A percentile compares a stretch with the other conserved stretches of the same genome.
phyloP scores from a whole-genome alignment of 495 filamentous ascomycete genomes.

The Talaromyces wortmannii region DNA sequence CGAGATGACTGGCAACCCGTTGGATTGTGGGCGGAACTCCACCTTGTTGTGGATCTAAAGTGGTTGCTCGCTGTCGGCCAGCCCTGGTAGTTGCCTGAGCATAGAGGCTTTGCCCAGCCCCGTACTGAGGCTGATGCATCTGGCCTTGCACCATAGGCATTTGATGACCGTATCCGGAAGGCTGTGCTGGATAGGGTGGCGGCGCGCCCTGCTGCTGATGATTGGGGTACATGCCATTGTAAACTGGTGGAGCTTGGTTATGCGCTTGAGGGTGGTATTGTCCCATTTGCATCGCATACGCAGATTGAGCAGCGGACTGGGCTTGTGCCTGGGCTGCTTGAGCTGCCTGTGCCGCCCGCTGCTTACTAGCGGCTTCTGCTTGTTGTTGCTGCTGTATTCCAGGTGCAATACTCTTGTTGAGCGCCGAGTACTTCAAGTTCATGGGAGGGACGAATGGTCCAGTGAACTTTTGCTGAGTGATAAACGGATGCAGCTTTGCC shows the following conservation, averaged over 20 bases:
- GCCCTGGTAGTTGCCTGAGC: slow-evolving; percentile 77
- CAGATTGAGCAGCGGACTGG: slow-evolving; percentile 44
- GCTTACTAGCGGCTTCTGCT: slow-evolving; percentile 85
- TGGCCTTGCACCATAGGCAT: slow-evolving; percentile 67
- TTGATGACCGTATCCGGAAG: slow-evolving; percentile 62
- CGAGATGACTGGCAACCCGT: slow-evolving; percentile 92
- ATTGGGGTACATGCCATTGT: slow-evolving; percentile 77
- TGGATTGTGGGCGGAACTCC: slow-evolving; percentile 92
- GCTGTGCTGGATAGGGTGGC: slow-evolving; percentile 76
- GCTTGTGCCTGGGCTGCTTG: slow-evolving; percentile 54
- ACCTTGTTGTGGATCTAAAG: slow-evolving; percentile 86
- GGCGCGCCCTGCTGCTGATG: slow-evolving; percentile 61
- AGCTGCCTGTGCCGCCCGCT: slow-evolving; percentile 61
- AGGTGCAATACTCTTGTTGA: slow-evolving; percentile 82
- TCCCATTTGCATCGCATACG: slow-evolving; percentile 54
- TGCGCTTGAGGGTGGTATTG: slow-evolving; percentile 45
- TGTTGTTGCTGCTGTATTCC: slow-evolving; percentile 97
- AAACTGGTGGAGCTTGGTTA: slow-evolving; percentile 56
- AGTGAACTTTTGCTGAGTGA: slow-evolving; percentile 96
- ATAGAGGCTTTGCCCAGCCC: slow-evolving; percentile 67
- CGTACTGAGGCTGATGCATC: slow-evolving; percentile 63
- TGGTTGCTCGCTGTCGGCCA: slow-evolving; percentile 85
- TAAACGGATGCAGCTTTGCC: slow-evolving; percentile 96
- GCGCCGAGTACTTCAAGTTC: slow-evolving; percentile 80
- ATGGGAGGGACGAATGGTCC: slow-evolving; percentile 96